Conservation (phyloP, 257 asterid genomes). For the Gentiana dahurica region DNA sequence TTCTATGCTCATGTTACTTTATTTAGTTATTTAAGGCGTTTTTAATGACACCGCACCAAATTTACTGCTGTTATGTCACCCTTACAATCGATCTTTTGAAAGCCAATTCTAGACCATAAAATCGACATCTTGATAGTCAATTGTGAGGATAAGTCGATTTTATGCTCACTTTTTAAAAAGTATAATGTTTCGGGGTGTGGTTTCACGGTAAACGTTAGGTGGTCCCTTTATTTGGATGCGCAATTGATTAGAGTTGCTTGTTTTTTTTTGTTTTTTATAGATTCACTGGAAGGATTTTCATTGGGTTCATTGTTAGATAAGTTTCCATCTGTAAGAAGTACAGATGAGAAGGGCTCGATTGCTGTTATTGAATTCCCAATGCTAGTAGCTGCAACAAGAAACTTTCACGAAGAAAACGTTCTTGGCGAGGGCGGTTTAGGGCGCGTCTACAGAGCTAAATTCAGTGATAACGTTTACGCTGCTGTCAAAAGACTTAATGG, state of each 20-base stretch:
- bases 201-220: too few species aligned
- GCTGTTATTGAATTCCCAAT: constrained; percentile 51
- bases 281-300: constrained; percentile 34
- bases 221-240: too few species aligned
- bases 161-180: too few species aligned
- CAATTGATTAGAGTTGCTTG: background rate
- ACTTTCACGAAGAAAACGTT: constrained; percentile 51
- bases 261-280: background rate
- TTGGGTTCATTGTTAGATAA: constrained; percentile 51
- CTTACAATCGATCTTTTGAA: too few species aligned
- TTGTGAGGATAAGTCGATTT: too few species aligned
- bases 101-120: too few species aligned
- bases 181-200: too few species aligned
- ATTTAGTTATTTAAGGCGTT: background rate
- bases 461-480: constrained; percentile 42
- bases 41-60: too few species aligned
- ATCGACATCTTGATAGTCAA: too few species aligned
- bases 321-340: constrained; percentile 32
- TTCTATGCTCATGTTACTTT: background rate
- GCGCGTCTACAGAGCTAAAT: constrained; percentile 64
- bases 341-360: constrained; percentile 54
- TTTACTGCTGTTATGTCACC: too few species aligned
- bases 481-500: constrained; percentile 63
- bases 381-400: constrained; percentile 66
- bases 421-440: constrained; percentile 81